phyloP scores from a whole-genome alignment of 805 yeast genomes.

The Kodamaea nitidulidarum region DNA sequence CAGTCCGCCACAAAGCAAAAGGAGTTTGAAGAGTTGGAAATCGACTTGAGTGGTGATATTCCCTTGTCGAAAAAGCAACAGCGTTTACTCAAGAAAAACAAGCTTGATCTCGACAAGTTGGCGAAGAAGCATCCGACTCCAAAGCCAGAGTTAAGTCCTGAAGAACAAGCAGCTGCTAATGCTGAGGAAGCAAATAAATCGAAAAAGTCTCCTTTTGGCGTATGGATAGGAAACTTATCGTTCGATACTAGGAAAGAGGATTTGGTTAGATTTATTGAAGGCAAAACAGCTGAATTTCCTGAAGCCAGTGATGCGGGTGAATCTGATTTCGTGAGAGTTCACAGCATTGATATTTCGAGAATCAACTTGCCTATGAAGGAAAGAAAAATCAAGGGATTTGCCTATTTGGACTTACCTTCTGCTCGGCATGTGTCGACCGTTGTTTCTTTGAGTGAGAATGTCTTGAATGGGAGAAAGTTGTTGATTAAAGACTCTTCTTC shows the following conservation, averaged over 20 bases:
- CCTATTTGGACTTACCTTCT: conserved; percentile 76
- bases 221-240: conserved; percentile 92
- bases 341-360: conserved; percentile 62
- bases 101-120: conserved; percentile 61
- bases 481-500: conserved; percentile 78
- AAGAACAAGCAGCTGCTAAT: conserved; percentile 25
- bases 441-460: conserved; percentile 63
- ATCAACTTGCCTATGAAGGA: conserved; percentile 76
- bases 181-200: conserved; percentile 26
- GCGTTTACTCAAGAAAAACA: conserved; percentile 59
- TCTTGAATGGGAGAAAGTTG: conserved; percentile 79
- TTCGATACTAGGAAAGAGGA: conserved; percentile 81
- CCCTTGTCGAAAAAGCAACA: conserved; percentile 92
- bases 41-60: conserved; percentile 62
- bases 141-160: conserved; percentile 33
- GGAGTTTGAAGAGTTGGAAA: conserved; percentile 60
- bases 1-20: conserved; percentile 25
- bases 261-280: conserved; percentile 56
- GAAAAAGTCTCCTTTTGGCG: conserved; percentile 59
- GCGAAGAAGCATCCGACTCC: conserved; percentile 35
- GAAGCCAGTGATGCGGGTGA: conserved; percentile 18
- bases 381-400: conserved; percentile 77
- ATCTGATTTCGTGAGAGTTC: conserved; percentile 29
- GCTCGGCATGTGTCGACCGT: conserved; percentile 58
- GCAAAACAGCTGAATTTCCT: conserved; percentile 46